Conservation (phyloP, 257 asterid genomes). For the Primulina eburnea region DNA sequence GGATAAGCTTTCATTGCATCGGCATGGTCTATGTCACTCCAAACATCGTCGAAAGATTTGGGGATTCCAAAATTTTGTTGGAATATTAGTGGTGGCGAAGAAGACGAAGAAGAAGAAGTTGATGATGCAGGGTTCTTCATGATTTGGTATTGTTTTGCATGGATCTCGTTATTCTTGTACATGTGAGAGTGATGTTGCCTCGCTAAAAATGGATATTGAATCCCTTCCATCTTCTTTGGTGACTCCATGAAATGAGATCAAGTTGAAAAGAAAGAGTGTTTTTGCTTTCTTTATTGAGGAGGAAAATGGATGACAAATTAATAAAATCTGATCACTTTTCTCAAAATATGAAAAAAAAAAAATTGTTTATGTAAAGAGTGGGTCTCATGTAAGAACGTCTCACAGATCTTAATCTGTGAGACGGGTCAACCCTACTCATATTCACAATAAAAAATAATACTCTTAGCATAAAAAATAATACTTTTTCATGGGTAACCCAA, state of each 20-base stretch:
- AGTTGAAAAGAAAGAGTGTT: not conserved
- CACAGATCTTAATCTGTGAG: too few relatives aligned
- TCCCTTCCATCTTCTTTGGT: not conserved
- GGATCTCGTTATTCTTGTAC: not conserved
- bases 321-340: too few relatives aligned
- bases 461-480: too few relatives aligned
- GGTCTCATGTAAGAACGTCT: too few relatives aligned
- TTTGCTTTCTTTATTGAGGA: not conserved
- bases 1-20: not conserved
- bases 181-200: not conserved
- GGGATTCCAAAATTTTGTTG: not conserved
- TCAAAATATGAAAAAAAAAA: too few relatives aligned
- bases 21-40: not conserved
- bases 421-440: too few relatives aligned
- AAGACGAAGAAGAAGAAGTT: not conserved
- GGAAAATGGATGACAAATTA: too few relatives aligned
- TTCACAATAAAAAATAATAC: too few relatives aligned
- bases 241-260: not conserved
- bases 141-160: not conserved
- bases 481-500: too few relatives aligned
- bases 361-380: too few relatives aligned
- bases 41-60: not conserved
- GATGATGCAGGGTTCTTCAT: not conserved
- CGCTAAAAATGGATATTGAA: not conserved
- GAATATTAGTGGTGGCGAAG: not conserved